These are phyloP conservation scores for Butyriboletus loyo DNA, from an alignment of 768 basidiomycete genomes.

Conservation along the genomic window DNA sequence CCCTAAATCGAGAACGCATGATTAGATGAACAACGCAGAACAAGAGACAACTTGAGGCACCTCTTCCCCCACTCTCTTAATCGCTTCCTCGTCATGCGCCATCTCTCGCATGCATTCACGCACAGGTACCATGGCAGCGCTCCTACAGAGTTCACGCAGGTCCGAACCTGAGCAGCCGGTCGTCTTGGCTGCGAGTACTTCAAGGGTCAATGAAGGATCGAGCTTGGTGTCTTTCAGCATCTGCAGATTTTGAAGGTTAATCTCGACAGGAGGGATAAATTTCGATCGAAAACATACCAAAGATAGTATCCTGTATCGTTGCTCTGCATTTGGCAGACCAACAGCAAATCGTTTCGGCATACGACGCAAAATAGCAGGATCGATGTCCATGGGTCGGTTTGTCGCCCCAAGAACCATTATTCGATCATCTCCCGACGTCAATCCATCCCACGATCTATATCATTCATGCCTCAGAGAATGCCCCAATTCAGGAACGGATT, in stretches of 20 bases:
- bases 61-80: constrained; percentile 41
- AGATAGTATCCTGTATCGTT: constrained; percentile 79
- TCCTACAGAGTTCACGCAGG: constrained; percentile 86
- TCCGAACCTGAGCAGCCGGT: constrained; percentile 87
- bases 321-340: constrained; percentile 70
- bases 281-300: constrained; percentile 45
- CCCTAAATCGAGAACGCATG: constrained; percentile 44
- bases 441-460: constrained; percentile 88
- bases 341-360: constrained; percentile 97
- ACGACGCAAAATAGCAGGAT: constrained; percentile 83
- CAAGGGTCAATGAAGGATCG: constrained; percentile 57
- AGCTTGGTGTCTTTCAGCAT: constrained; percentile 82
- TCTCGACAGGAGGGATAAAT: not conserved
- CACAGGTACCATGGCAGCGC: constrained; percentile 90
- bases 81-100: constrained; percentile 46
- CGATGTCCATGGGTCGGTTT: constrained; percentile 91
- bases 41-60: constrained; percentile 26
- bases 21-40: not conserved
- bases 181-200: constrained; percentile 61
- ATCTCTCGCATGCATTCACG: constrained; percentile 72
- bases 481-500: constrained; percentile 1
- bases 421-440: constrained; percentile 74
- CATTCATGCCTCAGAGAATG: not conserved
- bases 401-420: constrained; percentile 94
- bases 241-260: constrained; percentile 35